Percentiles rank a stretch among this genome's conserved stretches.
Conservation (phyloP, 2,329 filamentous ascomycete species). For the Epicoccum sorghinum region DNA sequence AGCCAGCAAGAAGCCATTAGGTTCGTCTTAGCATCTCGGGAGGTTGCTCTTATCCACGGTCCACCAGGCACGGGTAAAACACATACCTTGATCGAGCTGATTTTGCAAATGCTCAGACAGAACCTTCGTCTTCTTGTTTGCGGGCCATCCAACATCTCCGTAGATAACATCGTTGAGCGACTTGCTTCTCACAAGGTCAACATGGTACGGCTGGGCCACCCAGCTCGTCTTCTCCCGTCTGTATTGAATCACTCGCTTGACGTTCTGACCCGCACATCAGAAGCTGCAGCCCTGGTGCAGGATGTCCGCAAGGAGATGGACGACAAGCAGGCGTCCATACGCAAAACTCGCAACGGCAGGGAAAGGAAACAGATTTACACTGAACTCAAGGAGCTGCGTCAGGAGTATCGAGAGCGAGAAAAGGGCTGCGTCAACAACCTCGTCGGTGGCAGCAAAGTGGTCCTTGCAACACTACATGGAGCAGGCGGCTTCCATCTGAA, state of each 20-base stretch:
- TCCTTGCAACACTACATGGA: constrained; percentile 90
- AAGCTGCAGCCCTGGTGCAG: constrained; percentile 85
- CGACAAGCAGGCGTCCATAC: constrained; percentile 83
- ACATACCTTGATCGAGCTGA: constrained; percentile 92
- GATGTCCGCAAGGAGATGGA: constrained; percentile 95
- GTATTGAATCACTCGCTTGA: constrained; percentile 91
- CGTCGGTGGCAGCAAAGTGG: constrained; percentile 79
- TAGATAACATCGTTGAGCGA: constrained; percentile 97
- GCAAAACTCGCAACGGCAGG: constrained; percentile 80
- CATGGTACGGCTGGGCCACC: constrained; percentile 89
- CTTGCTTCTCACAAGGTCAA: constrained; percentile 83
- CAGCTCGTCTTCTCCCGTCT: constrained; percentile 84
- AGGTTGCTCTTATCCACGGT: constrained; percentile 90
- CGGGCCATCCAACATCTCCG: constrained; percentile 93
- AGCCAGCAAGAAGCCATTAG: constrained; percentile 69
- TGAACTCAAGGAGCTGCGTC: constrained; percentile 83
- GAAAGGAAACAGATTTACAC: constrained; percentile 83
- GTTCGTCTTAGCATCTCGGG: constrained; percentile 83
- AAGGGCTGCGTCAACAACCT: constrained; percentile 78
- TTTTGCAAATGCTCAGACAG: constrained; percentile 82
- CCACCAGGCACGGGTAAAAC: constrained; percentile 97
- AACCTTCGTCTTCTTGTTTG: constrained; percentile 85
- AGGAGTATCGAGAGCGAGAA: constrained; percentile 87
- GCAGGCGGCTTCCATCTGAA: constrained; percentile 84
- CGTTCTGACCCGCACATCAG: constrained; percentile 86